Evolutionary conservation across 306 rosid genomes (phyloP), one percentile per base, ranked within the genome.

Genomic region (Begonia loranthoides): DNA sequence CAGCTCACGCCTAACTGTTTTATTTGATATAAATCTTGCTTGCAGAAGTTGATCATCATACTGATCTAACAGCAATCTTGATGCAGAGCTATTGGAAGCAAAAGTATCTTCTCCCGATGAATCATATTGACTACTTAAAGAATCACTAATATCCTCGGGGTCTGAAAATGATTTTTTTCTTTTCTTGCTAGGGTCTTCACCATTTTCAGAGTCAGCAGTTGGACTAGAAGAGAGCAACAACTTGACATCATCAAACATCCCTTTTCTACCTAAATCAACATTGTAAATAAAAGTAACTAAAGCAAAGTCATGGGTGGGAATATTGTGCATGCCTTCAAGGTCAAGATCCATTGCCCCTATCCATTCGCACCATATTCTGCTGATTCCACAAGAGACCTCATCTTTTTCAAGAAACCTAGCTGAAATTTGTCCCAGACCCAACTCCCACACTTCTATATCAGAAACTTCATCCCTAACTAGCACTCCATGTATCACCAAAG

Each of bases 321-420:
- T 67, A 59, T 64, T 60, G 24, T 22, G 14, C 13, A 50, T 55
- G 48, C 64, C 60, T 17, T 60, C 73, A 36, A 61, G 58, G 48
- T 12, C 75, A 15, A 33, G n/a, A 50, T 41, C 22, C 53, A 55
- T 67, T 61, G 69, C 60, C 48, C 94, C 97, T 59, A 84, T 64
- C 97, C 97, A 89, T 68, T 89, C 95, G 17, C 97, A 89, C 97
- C 97, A 89, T 52, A 89, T 71, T 63, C 94, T 75, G 65, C 68
- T 66, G 54, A 82, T 61, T 43, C 77, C 81, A 68, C 16, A 63
- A 16, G 52, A 67, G 3, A 70, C 21, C 13, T 55, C 55, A 59
- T 58, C 76, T 54, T 75, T 79, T 70, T 80, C 80, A 45, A 19
- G 55, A 67, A 84, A 71, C 59, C 95, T 82, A 8, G 84, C 94